phyloP scores from a whole-genome alignment of 2,329 filamentous ascomycete species.

The Diaporthe eres region DNA sequence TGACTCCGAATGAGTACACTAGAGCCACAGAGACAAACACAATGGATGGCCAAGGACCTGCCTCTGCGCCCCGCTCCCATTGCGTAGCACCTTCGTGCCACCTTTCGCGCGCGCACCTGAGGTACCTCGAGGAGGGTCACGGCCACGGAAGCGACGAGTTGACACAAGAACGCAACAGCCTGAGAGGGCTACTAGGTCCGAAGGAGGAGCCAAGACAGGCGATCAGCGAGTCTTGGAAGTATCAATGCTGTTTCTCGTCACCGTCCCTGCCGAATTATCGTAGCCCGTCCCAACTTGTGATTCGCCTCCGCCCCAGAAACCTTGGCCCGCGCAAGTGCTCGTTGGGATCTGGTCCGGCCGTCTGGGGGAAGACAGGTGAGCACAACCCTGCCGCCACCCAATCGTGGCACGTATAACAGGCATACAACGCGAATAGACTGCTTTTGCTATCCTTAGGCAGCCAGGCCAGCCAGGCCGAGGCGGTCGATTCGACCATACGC shows the following conservation, averaged over 20 bases:
- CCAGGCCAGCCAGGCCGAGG: neutral
- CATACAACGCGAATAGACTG: neutral
- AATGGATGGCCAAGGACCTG: constrained; percentile 19
- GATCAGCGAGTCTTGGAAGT: constrained; percentile 19
- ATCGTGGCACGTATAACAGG: neutral
- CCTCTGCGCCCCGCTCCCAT: neutral
- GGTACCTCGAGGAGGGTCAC: neutral
- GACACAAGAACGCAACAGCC: constrained; percentile 13
- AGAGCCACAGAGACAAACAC: constrained; percentile 6
- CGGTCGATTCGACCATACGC: neutral
- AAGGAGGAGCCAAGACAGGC: constrained; percentile 31
- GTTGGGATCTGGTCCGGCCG: neutral
- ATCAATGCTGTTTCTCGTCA: constrained; percentile 27
- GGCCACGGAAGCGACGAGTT: constrained; percentile 15
- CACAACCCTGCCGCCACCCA: constrained; percentile 24
- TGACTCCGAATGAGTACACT: neutral
- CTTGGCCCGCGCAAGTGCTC: constrained; percentile 18
- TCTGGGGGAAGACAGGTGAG: constrained; percentile 2
- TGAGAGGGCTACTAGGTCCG: constrained; percentile 19
- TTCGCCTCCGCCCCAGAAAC: constrained; percentile 18
- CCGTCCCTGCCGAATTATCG: constrained; percentile 12
- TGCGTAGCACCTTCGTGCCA: constrained; percentile 2
- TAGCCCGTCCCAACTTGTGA: constrained; percentile 20
- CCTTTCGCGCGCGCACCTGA: neutral
- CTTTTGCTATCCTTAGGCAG: neutral